These are phyloP conservation scores for Skeletonema menzelii DNA, from an alignment of 108 stramenopile species.

Conservation along the genomic window DNA sequence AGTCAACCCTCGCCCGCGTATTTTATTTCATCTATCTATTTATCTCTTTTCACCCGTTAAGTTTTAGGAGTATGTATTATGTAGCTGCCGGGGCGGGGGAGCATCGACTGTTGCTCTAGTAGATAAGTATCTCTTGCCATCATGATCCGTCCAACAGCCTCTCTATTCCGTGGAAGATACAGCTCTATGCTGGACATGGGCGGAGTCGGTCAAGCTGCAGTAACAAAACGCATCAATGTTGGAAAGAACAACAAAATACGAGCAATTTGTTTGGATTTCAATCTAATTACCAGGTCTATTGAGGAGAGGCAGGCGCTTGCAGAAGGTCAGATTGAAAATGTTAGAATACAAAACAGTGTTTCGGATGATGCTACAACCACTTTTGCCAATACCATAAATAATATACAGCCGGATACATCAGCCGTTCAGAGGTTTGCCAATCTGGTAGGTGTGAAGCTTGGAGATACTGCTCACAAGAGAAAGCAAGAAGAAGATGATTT, in stretches of 20 bases:
- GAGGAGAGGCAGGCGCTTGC: constrained; percentile 26
- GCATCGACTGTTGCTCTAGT: too few relatives aligned
- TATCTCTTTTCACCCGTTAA: too few relatives aligned
- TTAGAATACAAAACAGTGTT: background rate
- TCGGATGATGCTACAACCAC: background rate
- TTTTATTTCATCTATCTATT: too few relatives aligned
- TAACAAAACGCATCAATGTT: constrained; percentile 51
- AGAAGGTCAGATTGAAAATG: constrained; percentile 6
- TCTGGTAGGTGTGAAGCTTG: constrained; percentile 57
- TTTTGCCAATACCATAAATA: background rate
- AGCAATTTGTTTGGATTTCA: constrained; percentile 85
- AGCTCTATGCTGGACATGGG: constrained; percentile 82
- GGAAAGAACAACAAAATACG: constrained; percentile 80
- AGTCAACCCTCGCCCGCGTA: too few relatives aligned
- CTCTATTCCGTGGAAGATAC: constrained; percentile 23
- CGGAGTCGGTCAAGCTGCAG: constrained; percentile 48
- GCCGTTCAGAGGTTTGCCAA: constrained; percentile 58
- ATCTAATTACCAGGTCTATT: constrained; percentile 57
- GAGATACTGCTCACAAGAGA: constrained; percentile 17
- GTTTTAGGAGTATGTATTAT: too few relatives aligned
- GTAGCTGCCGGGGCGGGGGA: too few relatives aligned
- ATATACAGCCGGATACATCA: constrained; percentile 34
- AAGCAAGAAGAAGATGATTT: constrained; percentile 43
- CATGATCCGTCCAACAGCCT: background rate
- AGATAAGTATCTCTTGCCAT: too few relatives aligned